Conservation (phyloP, 352 stramenopile species). For the Pythium brachiatum region DNA sequence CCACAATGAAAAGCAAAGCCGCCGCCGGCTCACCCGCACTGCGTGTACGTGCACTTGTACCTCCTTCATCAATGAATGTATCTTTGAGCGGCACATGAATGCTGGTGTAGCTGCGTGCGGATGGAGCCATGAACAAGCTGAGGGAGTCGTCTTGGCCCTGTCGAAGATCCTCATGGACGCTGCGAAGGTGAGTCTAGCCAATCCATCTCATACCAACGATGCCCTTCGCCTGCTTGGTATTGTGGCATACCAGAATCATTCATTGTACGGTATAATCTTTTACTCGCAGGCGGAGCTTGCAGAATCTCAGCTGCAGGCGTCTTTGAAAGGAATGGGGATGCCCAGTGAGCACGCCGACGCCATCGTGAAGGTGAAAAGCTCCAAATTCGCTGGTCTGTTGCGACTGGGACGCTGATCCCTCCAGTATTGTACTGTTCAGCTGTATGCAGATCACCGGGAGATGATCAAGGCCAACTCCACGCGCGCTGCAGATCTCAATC, state of each 20-base stretch:
- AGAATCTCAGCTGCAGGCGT: conserved; percentile 36
- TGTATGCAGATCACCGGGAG: conserved; percentile 46
- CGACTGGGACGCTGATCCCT: not conserved
- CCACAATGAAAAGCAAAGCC: conserved; percentile 63
- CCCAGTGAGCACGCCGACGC: conserved; percentile 37
- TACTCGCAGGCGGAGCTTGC: conserved; percentile 39
- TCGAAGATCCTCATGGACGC: conserved; percentile 77
- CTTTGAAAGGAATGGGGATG: conserved; percentile 48
- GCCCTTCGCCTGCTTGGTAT: no score
- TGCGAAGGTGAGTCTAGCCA: conserved; percentile 38
- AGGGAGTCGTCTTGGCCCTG: conserved; percentile 53
- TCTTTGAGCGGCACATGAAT: no score
- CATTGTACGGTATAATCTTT: no score
- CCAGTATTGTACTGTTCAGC: conserved; percentile 22
- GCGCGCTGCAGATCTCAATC: conserved; percentile 34
- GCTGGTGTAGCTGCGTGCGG: conserved; percentile 56
- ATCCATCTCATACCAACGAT: no score
- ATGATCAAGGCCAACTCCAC: conserved; percentile 53
- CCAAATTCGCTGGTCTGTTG: no score
- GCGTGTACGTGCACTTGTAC: conserved; percentile 62
- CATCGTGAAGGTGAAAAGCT: conserved; percentile 54
- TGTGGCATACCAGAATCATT: no score
- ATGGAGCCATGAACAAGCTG: conserved; percentile 53
- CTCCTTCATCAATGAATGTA: no score
- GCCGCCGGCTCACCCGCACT: conserved; percentile 48